Evolutionary conservation across 176 grass and related monocot genomes (phyloP).

Genomic region (Oryza australiensis): DNA sequence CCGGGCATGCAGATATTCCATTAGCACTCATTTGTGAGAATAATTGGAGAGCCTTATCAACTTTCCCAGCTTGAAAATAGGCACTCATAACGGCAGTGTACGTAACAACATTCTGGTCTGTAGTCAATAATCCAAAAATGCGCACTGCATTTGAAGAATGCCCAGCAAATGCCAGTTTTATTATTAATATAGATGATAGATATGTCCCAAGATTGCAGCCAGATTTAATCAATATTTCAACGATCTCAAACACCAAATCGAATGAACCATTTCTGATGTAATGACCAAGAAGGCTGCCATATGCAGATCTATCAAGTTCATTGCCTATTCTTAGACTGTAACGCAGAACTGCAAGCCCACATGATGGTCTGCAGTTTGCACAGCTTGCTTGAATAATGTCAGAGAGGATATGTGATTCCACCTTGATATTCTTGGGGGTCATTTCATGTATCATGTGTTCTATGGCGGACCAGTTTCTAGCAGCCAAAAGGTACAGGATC

Average conservation of each 20-base stretch:
- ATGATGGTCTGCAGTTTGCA: slow-evolving; percentile 48
- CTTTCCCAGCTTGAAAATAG: slow-evolving; percentile 62
- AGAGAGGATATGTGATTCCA: slow-evolving; percentile 56
- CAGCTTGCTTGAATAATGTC: slow-evolving; percentile 57
- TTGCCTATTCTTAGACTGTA: slow-evolving; percentile 51
- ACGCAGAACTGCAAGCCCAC: slow-evolving; percentile 46
- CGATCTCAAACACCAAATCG: slow-evolving; percentile 46
- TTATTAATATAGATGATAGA: slow-evolving; percentile 61
- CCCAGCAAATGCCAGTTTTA: slow-evolving; percentile 53
- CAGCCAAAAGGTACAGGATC: slow-evolving; percentile 55
- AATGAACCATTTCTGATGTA: slow-evolving; percentile 55
- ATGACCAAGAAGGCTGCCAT: slow-evolving; percentile 64
- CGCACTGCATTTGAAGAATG: slow-evolving; percentile 47
- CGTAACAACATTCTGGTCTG: slow-evolving; percentile 58
- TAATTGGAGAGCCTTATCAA: slow-evolving; percentile 49
- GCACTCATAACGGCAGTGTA: slow-evolving; percentile 67
- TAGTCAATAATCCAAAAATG: slow-evolving; percentile 55
- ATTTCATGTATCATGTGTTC: slow-evolving; percentile 48
- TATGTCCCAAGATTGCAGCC: slow-evolving; percentile 61
- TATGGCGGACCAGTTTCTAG: slow-evolving; percentile 55
- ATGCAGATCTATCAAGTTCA: slow-evolving; percentile 53
- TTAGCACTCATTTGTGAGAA: slow-evolving; percentile 49
- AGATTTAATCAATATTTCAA: slow-evolving; percentile 60
- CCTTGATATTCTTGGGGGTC: slow-evolving; percentile 38
- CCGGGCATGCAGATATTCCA: slow-evolving; percentile 48